Evolutionary conservation across 768 basidiomycete species (phyloP).

Genomic region (Kwoniella sp.): DNA sequence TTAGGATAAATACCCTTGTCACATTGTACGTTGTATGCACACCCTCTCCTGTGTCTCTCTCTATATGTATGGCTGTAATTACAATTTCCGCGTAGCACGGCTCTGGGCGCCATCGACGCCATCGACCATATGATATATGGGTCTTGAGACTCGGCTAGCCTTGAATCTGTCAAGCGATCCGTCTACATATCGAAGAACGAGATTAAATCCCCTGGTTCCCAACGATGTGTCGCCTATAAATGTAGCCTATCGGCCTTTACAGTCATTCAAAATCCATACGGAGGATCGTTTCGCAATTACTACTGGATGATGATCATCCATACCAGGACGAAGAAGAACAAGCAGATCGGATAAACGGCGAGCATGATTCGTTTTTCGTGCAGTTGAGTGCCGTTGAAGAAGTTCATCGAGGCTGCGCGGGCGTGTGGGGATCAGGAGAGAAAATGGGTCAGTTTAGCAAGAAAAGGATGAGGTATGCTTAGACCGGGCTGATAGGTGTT

Average conservation of each 20-base stretch:
- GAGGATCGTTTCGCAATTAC: too few species aligned
- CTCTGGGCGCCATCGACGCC: too few species aligned
- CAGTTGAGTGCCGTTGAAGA: slow-evolving; percentile 91
- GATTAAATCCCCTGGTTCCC: too few species aligned
- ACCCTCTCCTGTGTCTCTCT: background rate
- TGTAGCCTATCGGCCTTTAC: too few species aligned
- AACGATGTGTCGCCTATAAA: too few species aligned
- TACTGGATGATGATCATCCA: slow-evolving; percentile 97
- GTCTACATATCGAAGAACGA: too few species aligned
- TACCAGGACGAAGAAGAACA: slow-evolving; percentile 91
- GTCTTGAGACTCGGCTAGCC: too few species aligned
- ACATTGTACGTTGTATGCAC: slow-evolving; percentile 19
- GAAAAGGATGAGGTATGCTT: slow-evolving; percentile 1
- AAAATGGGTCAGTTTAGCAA: slow-evolving; percentile 2
- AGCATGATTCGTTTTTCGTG: slow-evolving; percentile 85
- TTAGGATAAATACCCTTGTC: background rate
- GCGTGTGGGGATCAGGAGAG: background rate
- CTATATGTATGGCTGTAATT: background rate
- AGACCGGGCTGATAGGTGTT: background rate
- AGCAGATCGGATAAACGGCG: slow-evolving; percentile 90
- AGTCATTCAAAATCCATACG: too few species aligned
- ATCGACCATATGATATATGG: too few species aligned
- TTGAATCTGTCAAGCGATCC: too few species aligned
- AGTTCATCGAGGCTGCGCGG: slow-evolving; percentile 80
- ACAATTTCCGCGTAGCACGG: background rate